A percentile compares a stretch with the other conserved stretches of the same genome.
Evolutionary conservation across 2,329 filamentous ascomycete genomes (phyloP).

Genomic region (Metarhizium humberi): DNA sequence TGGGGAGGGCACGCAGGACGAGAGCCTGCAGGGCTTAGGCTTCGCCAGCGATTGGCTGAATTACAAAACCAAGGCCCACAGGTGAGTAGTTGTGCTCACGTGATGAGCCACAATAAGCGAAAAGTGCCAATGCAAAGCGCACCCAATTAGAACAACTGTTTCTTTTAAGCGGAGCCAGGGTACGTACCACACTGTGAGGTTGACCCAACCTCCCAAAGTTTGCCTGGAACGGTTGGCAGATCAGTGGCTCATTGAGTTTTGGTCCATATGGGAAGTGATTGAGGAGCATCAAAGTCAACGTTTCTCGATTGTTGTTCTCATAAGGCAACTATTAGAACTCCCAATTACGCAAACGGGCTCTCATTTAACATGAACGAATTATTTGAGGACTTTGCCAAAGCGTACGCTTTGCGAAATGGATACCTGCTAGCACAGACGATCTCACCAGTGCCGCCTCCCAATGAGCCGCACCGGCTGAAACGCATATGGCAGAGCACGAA

Average conservation of each 20-base stretch:
- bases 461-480: conserved; percentile 56
- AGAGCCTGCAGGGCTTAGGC: conserved; percentile 26
- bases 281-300: background rate
- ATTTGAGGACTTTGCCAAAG: conserved; percentile 63
- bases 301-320: background rate
- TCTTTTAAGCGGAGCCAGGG: background rate
- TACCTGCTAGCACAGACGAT: conserved; percentile 66
- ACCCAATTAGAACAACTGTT: background rate
- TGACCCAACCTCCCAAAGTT: background rate
- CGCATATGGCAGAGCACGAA: conserved; percentile 66
- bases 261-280: background rate
- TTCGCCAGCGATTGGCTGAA: conserved; percentile 24
- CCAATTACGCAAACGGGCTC: background rate
- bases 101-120: background rate
- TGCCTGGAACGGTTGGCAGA: background rate
- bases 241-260: background rate
- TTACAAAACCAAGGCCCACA: background rate
- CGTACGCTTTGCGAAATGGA: conserved; percentile 56
- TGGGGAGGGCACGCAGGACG: conserved; percentile 28
- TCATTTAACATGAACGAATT: conserved; percentile 56
- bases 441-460: conserved; percentile 55
- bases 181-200: background rate
- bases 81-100: conserved; percentile 1
- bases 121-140: background rate
- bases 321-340: background rate